phyloP scores from a whole-genome alignment of 495 filamentous ascomycete species.

The Penicillium roqueforti region DNA sequence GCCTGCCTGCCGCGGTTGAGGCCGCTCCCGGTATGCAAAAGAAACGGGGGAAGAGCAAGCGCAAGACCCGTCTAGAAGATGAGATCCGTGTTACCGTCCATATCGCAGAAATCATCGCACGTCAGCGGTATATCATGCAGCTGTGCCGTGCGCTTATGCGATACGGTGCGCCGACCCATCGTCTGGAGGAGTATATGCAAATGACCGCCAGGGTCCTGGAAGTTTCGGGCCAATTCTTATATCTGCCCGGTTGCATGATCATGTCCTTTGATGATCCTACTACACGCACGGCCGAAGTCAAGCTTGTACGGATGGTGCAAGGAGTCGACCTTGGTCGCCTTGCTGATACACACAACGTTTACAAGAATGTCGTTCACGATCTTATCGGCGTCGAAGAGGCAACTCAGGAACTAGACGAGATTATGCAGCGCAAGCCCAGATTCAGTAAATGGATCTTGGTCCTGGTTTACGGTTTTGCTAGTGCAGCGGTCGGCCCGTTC shows the following conservation, averaged over 20 bases:
- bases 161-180: conserved; percentile 74
- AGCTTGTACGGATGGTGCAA: conserved; percentile 72
- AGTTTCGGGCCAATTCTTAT: conserved; percentile 86
- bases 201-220: conserved; percentile 86
- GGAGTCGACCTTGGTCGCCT: conserved; percentile 83
- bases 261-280: conserved; percentile 87
- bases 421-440: conserved; percentile 61
- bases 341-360: conserved; percentile 81
- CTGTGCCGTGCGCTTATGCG: conserved; percentile 85
- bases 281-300: conserved; percentile 89
- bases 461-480: conserved; percentile 75
- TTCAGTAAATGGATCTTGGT: conserved; percentile 72
- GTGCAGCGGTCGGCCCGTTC: conserved; percentile 74
- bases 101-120: conserved; percentile 78
- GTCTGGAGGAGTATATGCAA: conserved; percentile 82
- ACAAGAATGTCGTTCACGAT: conserved; percentile 91
- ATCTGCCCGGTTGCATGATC: conserved; percentile 93
- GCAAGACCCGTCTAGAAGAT: conserved; percentile 57
- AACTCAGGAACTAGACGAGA: conserved; percentile 61
- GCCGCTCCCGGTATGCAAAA: conserved; percentile 23
- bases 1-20: conserved; percentile 31
- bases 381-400: conserved; percentile 82
- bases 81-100: conserved; percentile 73
- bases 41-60: conserved; percentile 29
- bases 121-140: conserved; percentile 83